These are phyloP conservation scores for Rubia peregrina DNA, from an alignment of 305 asterid species.

Conservation along the genomic window DNA sequence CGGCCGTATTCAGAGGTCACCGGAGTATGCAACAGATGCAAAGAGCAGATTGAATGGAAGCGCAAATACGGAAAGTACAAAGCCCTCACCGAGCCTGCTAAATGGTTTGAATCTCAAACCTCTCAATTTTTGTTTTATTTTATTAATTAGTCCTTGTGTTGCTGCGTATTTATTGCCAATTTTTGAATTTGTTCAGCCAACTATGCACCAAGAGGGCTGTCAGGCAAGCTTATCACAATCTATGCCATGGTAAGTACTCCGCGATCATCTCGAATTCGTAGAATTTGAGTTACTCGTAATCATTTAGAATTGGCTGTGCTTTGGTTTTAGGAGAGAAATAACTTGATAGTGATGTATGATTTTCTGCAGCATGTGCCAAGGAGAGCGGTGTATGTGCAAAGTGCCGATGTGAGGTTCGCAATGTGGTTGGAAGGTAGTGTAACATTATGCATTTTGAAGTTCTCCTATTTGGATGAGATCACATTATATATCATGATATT, in stretches of 20 bases:
- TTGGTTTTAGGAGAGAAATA: not conserved
- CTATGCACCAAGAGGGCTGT: conserved; percentile 87
- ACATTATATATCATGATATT: too few relatives aligned
- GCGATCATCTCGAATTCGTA: not conserved
- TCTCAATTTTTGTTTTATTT: not conserved
- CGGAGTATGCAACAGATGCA: conserved; percentile 80
- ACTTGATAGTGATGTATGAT: conserved; percentile 5
- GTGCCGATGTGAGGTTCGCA: conserved; percentile 66
- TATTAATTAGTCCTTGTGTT: not conserved
- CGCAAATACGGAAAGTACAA: conserved; percentile 86
- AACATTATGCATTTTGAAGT: not conserved
- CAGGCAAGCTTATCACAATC: conserved; percentile 88
- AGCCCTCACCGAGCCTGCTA: conserved; percentile 71
- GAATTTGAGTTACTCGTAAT: not conserved
- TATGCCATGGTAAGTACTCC: conserved; percentile 60
- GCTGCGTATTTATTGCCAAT: not conserved
- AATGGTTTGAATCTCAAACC: conserved; percentile 35
- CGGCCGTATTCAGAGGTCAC: conserved; percentile 76
- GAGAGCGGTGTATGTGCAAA: conserved; percentile 85
- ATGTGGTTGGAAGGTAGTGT: conserved; percentile 65
- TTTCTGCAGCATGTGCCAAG: conserved; percentile 75
- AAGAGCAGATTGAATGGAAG: conserved; percentile 89
- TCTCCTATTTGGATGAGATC: not conserved
- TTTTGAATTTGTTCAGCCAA: conserved; percentile 39
- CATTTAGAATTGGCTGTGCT: not conserved